A percentile compares a stretch with the other conserved stretches of the same genome.
phyloP scores from a whole-genome alignment of 164 flowering plant species.

The Euptelea pleiosperma region DNA sequence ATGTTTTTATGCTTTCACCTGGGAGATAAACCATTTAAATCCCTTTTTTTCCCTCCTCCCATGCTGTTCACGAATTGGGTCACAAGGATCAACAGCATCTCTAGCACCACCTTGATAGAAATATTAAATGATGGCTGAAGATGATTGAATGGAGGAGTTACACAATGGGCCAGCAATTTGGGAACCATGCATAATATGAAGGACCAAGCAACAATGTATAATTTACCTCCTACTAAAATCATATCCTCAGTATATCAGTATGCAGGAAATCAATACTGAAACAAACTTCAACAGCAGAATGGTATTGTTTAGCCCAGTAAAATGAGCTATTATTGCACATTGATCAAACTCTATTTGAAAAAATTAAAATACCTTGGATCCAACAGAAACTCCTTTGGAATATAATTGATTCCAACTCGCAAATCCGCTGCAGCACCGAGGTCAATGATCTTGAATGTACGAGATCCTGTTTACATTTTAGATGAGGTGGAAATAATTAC shows the following conservation, averaged over 20 bases:
- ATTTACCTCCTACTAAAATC: not conserved
- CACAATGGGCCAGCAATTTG: too few species aligned
- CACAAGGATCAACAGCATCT: too few species aligned
- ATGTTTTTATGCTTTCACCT: too few species aligned
- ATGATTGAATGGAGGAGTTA: too few species aligned
- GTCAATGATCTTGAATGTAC: slow-evolving; percentile 95
- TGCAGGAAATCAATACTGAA: not conserved
- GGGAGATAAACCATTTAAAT: too few species aligned
- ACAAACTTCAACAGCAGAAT: not conserved
- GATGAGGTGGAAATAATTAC: not conserved
- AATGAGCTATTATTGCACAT: not conserved
- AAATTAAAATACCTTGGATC: slow-evolving; percentile 71
- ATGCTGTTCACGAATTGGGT: too few species aligned
- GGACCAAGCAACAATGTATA: too few species aligned
- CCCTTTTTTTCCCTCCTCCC: too few species aligned
- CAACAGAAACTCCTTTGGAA: slow-evolving; percentile 91
- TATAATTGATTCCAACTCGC: slow-evolving; percentile 95
- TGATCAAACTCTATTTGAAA: not conserved
- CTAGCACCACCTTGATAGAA: too few species aligned
- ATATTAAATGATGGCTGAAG: too few species aligned
- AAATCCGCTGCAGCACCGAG: slow-evolving; percentile 98
- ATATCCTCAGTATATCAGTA: not conserved
- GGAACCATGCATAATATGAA: too few species aligned
- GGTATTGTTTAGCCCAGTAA: not conserved
- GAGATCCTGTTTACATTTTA: slow-evolving; percentile 55